Conservation (phyloP, 1,284 basidiomycete species). For the Cutaneotrichosporon sp. region DNA sequence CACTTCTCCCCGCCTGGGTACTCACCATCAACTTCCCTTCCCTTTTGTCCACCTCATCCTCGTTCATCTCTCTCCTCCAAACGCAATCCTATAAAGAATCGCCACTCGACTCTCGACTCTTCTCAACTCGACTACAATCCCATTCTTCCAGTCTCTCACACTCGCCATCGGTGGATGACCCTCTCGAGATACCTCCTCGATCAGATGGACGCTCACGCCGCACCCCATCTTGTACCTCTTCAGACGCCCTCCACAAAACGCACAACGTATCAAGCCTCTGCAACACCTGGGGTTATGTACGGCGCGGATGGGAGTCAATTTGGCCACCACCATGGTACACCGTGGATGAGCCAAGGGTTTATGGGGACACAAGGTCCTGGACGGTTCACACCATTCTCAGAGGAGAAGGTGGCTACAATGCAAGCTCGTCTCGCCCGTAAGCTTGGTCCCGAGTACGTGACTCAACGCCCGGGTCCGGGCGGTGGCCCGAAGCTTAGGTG, state of each 20-base stretch:
- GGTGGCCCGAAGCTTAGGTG: conserved; percentile 67
- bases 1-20: too few relatives aligned
- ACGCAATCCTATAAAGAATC: too few relatives aligned
- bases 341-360: conserved; percentile 3
- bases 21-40: background rate
- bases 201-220: conserved; percentile 22
- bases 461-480: conserved; percentile 79
- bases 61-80: background rate
- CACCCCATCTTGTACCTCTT: conserved; percentile 10
- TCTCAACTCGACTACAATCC: background rate
- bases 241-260: conserved; percentile 7
- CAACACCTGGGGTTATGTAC: background rate
- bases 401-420: conserved; percentile 63
- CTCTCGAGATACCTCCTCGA: conserved; percentile 35
- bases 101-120: too few relatives aligned
- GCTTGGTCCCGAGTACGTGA: conserved; percentile 89
- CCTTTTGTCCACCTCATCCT: background rate
- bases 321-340: conserved; percentile 11
- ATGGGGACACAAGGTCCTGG: conserved; percentile 1
- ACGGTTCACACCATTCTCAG: conserved; percentile 45
- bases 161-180: conserved; percentile 19
- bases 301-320: conserved; percentile 12
- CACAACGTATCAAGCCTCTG: background rate
- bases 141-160: background rate
- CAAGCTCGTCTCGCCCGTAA: conserved; percentile 80